Evolutionary conservation across 2,329 filamentous ascomycete species (phyloP), one percentile per base, ranked within the genome.

Genomic region (Sarocladium strictum): DNA sequence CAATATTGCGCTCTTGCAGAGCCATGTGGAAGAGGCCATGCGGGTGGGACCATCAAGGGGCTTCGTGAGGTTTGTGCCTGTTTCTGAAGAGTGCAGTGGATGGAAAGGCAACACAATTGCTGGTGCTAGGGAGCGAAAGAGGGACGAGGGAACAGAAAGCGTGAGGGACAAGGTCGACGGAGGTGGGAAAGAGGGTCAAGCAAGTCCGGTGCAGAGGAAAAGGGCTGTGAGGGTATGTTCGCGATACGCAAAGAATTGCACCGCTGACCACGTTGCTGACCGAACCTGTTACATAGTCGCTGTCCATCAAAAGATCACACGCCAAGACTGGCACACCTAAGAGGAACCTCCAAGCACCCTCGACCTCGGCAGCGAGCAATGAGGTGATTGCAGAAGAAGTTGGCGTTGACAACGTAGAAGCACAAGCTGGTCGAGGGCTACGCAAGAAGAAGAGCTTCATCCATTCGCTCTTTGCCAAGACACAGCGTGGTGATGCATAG

Each of bases 1-100:
- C 58, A 94, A 93, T 67, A 84, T 89, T 1, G 77, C 79, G n/a
- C 71, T 95, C 17, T 80, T 95, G 3, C 89, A 94, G 65, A 77
- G 76, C n/a, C 86, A 88, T 66, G 79, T 96, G 68, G 77, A 84
- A 14, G 86, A 90, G 23, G 76, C 84, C 1, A 74, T 96, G 0
- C 80, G 81, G 2, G 88, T 96, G 2, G 63, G 76, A 0, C 69
- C 84, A 0, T 74, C 81, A 1, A 80, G 89, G 37, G 90, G 91
- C 1, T 77, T 91, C 32, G 71, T 96, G 55, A 83, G 85, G 32
- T 96, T 93, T 62, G 70, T 84, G 6, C 73, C 86, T 1, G 80
- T 90, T 3, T 67, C 79, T 0, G 89, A 93, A 62, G 86, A 90
- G 55, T 86, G 87, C 58, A 70, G 89, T 15, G 90, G 87, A 0